These are phyloP conservation scores for Solanum etuberosum DNA, from an alignment of 257 asterid genomes.

Conservation along the genomic window DNA sequence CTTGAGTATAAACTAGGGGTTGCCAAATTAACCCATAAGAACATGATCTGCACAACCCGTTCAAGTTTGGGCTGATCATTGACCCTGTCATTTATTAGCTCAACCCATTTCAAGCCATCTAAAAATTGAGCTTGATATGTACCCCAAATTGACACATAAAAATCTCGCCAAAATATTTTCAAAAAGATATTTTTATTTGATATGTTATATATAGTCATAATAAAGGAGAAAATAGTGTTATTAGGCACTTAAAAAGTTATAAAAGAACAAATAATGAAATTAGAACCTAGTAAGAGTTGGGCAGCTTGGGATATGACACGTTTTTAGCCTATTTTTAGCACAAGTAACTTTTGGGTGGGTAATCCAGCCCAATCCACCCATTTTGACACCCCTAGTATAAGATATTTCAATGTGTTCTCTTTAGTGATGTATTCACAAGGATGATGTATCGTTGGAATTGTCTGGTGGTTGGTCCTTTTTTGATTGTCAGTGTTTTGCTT, in stretches of 20 bases:
- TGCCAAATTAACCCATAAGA: background rate
- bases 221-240: background rate
- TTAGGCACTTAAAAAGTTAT: background rate
- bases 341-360: background rate
- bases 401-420: background rate
- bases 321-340: background rate
- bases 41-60: background rate
- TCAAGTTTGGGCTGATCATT: background rate
- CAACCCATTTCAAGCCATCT: background rate
- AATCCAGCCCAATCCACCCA: background rate
- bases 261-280: background rate
- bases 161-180: background rate
- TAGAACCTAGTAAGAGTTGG: background rate
- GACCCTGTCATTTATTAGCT: background rate
- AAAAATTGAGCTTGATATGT: background rate
- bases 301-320: background rate
- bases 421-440: background rate
- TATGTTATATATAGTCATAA: background rate
- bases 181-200: background rate
- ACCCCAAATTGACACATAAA: background rate
- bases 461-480: background rate
- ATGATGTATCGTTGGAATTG: background rate
- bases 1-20: background rate
- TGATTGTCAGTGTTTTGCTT: background rate
- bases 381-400: background rate